Evolutionary conservation across 441 rosid genomes (phyloP), one percentile per base, ranked within the genome.

Genomic region (Syzygium malaccense): DNA sequence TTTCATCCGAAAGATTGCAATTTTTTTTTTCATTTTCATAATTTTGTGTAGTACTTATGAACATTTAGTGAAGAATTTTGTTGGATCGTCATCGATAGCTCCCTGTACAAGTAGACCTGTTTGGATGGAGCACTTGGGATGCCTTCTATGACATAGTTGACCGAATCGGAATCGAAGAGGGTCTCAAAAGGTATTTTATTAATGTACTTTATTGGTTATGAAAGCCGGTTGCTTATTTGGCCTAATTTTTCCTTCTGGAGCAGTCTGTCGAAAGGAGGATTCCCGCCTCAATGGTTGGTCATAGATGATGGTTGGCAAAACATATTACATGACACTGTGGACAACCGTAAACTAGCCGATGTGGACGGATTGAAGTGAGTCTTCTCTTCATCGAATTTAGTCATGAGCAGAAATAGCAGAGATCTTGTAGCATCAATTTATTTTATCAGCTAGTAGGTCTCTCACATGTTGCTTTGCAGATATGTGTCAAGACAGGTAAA

Each of bases 101-200:
- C 88, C 96, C 98, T n/a, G 87, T 88, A 55, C 95, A 95, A 91
- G 86, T 96, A 88, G 96, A 96, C 90, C 93, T 96, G 97, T 95
- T 96, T 88, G 95, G 96, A 68, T 96, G 98, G 98, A 95, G 98
- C 92, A 96, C 98, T 37, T 94, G 98, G 98, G 98, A 95, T 93
- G 95, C 97, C 25, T 95, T 96, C 90, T 95, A 95, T 75, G 64
- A 91, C 2, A 91, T 92, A 66, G 97, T 95, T 58, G 88, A 92
- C 87, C 96, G 95, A 32, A 93, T 68, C 17, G 95, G 94, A 88
- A 95, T 95, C 87, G 89, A 92, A 92, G 93, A 94, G 88, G 96
- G 96, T 75, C 98, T 96, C 91, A 92, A 93, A 57, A 92, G 98
- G 96, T 95, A 92, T 86, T 60, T 54, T 41, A 20, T 68, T 19